Conservation (phyloP, 2,329 filamentous ascomycete species). For the Neonectria magnoliae region DNA sequence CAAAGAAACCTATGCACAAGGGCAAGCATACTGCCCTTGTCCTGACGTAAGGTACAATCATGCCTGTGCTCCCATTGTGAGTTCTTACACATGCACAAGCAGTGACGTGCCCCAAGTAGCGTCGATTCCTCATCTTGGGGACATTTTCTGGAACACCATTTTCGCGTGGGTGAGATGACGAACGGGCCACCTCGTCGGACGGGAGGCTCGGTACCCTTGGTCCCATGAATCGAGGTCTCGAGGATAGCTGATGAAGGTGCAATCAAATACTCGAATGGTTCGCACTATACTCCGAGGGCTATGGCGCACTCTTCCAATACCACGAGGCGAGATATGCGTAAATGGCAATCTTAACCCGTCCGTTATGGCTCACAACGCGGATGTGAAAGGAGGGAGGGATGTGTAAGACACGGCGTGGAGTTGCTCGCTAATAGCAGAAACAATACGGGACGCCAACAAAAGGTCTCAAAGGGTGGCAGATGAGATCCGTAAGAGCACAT, state of each 20-base stretch:
- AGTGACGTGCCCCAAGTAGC: conserved; percentile 22
- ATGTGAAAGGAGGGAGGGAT: conserved; percentile 23
- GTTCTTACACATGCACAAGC: conserved; percentile 33
- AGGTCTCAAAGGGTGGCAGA: conserved; percentile 7
- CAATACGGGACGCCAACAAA: conserved; percentile 24
- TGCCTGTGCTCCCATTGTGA: not conserved
- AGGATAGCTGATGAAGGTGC: conserved; percentile 18
- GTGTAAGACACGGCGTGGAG: conserved; percentile 31
- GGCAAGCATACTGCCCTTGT: not conserved
- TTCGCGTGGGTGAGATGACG: conserved; percentile 27
- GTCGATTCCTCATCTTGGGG: conserved; percentile 12
- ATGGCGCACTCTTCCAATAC: conserved; percentile 28
- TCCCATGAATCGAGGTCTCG: conserved; percentile 16
- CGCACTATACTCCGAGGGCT: conserved; percentile 13
- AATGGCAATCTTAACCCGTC: conserved; percentile 30
- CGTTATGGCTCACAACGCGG: conserved; percentile 31
- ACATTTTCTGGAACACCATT: conserved; percentile 19
- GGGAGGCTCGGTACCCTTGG: conserved; percentile 14
- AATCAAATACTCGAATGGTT: conserved; percentile 36
- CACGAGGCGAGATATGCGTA: conserved; percentile 11
- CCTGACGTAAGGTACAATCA: not conserved
- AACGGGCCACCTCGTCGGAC: conserved; percentile 31
- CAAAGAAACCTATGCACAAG: not conserved
- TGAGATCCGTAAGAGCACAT: not conserved
- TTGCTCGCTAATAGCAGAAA: conserved; percentile 33